Percentiles rank a stretch among this genome's conserved stretches.
These are phyloP conservation scores for Backusella westeae DNA, from an alignment of 192 early-diverging fungal genomes.

Conservation along the genomic window DNA sequence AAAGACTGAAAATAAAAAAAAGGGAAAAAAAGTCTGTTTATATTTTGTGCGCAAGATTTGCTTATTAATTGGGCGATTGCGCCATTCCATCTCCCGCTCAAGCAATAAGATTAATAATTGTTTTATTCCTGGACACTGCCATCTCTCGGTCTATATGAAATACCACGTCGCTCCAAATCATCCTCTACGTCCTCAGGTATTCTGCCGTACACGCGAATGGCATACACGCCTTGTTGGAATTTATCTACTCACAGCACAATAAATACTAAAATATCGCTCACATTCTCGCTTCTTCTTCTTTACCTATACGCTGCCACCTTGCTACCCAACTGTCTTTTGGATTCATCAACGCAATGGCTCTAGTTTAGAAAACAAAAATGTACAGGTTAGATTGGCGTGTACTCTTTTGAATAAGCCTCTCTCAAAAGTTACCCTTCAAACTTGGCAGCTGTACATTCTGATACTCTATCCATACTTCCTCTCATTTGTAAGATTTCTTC, in stretches of 20 bases:
- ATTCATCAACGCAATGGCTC: constrained; percentile 70
- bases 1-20: not conserved
- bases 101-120: not conserved
- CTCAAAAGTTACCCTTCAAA: constrained; percentile 64
- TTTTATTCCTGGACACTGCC: constrained; percentile 42
- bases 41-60: not conserved
- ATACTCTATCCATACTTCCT: constrained; percentile 58
- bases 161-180: constrained; percentile 61
- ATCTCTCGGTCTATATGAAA: constrained; percentile 70
- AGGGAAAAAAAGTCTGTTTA: not conserved
- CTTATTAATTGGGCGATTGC: not conserved
- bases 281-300: not conserved
- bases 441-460: constrained; percentile 75
- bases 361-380: constrained; percentile 13
- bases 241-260: constrained; percentile 39
- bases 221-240: constrained; percentile 71
- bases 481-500: constrained; percentile 71
- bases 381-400: not conserved
- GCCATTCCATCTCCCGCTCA: not conserved
- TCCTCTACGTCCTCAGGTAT: constrained; percentile 77
- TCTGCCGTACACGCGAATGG: constrained; percentile 68
- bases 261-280: not conserved
- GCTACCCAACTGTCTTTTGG: constrained; percentile 77
- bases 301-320: constrained; percentile 67
- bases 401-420: not conserved